Evolutionary conservation across 208 protist species (phyloP).

Genomic region (Porcisia deanei): DNA sequence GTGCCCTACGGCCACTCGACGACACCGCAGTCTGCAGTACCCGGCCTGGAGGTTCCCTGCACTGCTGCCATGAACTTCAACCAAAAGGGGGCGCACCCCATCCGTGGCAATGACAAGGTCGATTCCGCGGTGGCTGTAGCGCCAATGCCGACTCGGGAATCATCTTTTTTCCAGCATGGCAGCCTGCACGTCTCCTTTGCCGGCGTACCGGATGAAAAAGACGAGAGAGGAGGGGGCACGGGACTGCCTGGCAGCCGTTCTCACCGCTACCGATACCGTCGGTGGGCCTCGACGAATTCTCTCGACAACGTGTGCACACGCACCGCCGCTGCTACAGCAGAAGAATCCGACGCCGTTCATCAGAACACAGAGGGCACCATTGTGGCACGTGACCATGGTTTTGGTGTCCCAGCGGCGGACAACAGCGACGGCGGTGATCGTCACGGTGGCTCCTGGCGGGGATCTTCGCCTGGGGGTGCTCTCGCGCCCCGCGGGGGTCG

Average conservation of each 20-base stretch:
- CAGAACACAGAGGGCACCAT: not conserved
- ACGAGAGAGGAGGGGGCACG: not conserved
- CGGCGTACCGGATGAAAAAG: not conserved
- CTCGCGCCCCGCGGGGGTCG: not conserved
- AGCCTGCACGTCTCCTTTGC: constrained; percentile 20
- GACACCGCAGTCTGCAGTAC: not conserved
- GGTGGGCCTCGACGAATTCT: too few relatives aligned
- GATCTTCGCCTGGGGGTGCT: not conserved
- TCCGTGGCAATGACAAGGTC: not conserved
- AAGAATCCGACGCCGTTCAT: not conserved
- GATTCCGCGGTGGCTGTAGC: not conserved
- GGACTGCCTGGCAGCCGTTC: not conserved
- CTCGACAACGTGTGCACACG: not conserved
- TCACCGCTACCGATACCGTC: not conserved
- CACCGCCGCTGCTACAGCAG: not conserved
- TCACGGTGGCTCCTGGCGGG: not conserved
- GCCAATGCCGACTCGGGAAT: not conserved
- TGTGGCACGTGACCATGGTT: not conserved
- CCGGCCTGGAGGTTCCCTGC: too few relatives aligned
- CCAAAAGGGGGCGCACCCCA: not conserved
- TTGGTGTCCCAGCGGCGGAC: not conserved
- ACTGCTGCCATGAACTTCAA: not conserved
- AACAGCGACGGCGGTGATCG: not conserved
- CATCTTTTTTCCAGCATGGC: not conserved
- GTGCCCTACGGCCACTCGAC: not conserved